Conservation (phyloP, 2,329 filamentous ascomycete genomes). For the Stromatinia cepivora region DNA sequence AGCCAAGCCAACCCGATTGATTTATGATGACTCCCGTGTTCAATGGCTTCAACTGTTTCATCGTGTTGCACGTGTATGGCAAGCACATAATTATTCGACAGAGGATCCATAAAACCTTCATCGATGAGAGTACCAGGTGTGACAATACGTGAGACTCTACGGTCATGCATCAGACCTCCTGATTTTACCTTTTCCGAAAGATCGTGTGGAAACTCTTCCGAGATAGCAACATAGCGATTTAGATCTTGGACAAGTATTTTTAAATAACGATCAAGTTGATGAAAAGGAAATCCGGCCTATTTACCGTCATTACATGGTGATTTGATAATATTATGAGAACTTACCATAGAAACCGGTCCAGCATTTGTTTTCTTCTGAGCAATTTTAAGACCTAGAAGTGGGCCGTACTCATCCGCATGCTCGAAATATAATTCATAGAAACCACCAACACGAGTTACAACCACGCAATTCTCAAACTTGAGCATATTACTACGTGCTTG, state of each 20-base stretch:
- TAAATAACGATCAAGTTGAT: constrained; percentile 87
- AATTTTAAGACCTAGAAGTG: constrained; percentile 84
- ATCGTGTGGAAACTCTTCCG: constrained; percentile 84
- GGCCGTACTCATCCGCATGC: constrained; percentile 86
- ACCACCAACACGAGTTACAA: constrained; percentile 87
- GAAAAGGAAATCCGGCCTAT: constrained; percentile 88
- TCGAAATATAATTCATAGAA: constrained; percentile 99
- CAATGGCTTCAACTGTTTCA: background rate
- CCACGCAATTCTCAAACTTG: constrained; percentile 84
- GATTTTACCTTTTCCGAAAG: constrained; percentile 68
- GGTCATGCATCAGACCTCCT: constrained; percentile 80
- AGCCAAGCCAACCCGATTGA: constrained; percentile 85
- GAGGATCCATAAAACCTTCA: constrained; percentile 95
- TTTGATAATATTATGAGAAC: constrained; percentile 2
- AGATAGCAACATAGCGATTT: constrained; percentile 87
- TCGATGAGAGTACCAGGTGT: constrained; percentile 96
- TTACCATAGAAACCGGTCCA: constrained; percentile 81
- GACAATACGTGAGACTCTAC: constrained; percentile 81
- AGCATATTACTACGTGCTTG: constrained; percentile 88
- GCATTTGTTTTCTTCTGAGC: constrained; percentile 76
- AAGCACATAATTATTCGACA: constrained; percentile 89
- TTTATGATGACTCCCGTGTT: constrained; percentile 31
- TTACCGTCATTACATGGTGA: constrained; percentile 5
- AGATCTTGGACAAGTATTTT: constrained; percentile 91
- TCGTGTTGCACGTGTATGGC: constrained; percentile 63